Percentiles rank a stretch among this genome's conserved stretches.
These are phyloP conservation scores for Perkinsus olseni DNA, from an alignment of 169 alveolate species.

Conservation along the genomic window DNA sequence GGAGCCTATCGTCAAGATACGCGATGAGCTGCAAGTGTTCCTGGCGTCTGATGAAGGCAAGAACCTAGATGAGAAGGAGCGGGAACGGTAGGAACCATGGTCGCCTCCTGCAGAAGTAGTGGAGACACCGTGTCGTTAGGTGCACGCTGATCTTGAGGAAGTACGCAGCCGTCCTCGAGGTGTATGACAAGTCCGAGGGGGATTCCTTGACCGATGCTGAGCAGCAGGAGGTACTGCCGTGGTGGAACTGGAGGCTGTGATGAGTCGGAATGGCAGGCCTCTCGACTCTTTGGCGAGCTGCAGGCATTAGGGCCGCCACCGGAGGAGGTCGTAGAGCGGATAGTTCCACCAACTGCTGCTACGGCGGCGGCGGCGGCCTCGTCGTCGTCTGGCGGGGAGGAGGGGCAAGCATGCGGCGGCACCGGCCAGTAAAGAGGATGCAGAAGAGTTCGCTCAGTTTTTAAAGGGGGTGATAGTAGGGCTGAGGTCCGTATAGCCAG, in stretches of 20 bases:
- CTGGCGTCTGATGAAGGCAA: not conserved
- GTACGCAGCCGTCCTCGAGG: not conserved
- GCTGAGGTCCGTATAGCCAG: not conserved
- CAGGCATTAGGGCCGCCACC: not conserved
- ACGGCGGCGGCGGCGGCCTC: too few species aligned
- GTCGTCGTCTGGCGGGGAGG: too few species aligned
- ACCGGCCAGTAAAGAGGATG: not conserved
- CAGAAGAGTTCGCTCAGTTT: not conserved
- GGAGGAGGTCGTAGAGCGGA: not conserved
- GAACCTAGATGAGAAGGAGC: not conserved
- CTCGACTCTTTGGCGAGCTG: not conserved
- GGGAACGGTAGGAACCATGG: not conserved
- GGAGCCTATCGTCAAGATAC: not conserved
- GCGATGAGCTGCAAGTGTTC: not conserved
- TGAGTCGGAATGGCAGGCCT: not conserved
- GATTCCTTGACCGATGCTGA: not conserved
- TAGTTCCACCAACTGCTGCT: too few species aligned
- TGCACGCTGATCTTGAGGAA: not conserved
- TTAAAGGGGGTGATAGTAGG: not conserved
- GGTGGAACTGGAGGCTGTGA: not conserved
- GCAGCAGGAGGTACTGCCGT: not conserved
- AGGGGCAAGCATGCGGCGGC: too few species aligned
- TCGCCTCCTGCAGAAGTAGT: not conserved
- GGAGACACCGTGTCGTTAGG: not conserved
- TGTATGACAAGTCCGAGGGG: not conserved